Conservation (phyloP, 23 red algal genomes). For the Agarophyton chilense region DNA sequence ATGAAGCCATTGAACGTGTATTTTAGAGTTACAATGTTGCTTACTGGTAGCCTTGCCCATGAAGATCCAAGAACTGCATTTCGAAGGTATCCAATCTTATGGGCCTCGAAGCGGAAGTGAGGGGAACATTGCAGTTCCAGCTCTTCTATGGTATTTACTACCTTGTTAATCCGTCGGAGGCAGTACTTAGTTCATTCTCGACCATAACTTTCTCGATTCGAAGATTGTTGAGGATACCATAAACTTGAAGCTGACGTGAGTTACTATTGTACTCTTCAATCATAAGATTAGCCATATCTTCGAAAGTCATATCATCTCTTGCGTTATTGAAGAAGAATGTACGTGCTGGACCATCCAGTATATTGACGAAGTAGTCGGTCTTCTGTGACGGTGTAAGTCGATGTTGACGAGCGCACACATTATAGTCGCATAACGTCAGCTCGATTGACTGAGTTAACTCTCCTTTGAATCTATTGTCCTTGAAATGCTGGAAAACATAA, state of each 20-base stretch:
- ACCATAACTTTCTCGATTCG: slow-evolving; percentile 27
- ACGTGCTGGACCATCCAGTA: slow-evolving; percentile 35
- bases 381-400: too few relatives aligned
- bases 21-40: slow-evolving; percentile 22
- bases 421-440: too few relatives aligned
- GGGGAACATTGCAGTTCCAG: slow-evolving; percentile 24
- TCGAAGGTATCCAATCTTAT: slow-evolving; percentile 48
- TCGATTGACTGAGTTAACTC: too few relatives aligned
- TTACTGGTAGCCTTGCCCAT: slow-evolving; percentile 8
- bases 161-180: slow-evolving; percentile 29
- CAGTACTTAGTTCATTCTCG: slow-evolving; percentile 27
- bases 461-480: too few relatives aligned
- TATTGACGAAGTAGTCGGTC: too few relatives aligned
- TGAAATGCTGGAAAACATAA: slow-evolving; percentile 45
- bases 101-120: slow-evolving; percentile 5
- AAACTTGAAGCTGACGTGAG: slow-evolving; percentile 31
- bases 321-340: slow-evolving; percentile 66
- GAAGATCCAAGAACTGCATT: slow-evolving; percentile 13
- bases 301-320: slow-evolving; percentile 45
- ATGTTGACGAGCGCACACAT: too few relatives aligned
- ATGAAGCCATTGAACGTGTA: slow-evolving; percentile 64
- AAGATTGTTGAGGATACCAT: slow-evolving; percentile 17
- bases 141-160: slow-evolving; percentile 25
- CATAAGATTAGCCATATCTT: slow-evolving; percentile 59
- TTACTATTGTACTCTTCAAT: slow-evolving; percentile 51